phyloP scores from a whole-genome alignment of 352 stramenopile species.

The Phytopythium helicoides region DNA sequence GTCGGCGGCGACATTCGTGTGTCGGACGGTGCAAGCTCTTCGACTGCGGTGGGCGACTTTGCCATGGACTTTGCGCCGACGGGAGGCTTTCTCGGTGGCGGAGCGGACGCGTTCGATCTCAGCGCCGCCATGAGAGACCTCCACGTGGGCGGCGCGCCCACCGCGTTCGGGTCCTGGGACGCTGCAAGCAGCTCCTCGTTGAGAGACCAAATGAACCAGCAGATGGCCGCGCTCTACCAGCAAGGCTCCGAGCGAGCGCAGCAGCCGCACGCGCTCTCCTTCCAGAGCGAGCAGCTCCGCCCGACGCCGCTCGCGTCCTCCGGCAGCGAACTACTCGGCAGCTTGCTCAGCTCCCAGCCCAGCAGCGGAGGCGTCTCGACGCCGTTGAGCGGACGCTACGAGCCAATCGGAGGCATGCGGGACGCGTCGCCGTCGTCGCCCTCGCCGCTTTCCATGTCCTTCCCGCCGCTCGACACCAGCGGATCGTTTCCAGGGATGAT shows the following conservation, averaged over 20 bases:
- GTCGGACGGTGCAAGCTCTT: too few species aligned
- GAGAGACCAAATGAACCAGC: constrained; percentile 75
- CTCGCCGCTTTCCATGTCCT: constrained; percentile 1
- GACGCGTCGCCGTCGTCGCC: background rate
- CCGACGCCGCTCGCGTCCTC: too few species aligned
- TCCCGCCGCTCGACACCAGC: constrained; percentile 3
- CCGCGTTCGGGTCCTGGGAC: constrained; percentile 14
- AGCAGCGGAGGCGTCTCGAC: background rate
- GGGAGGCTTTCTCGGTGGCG: constrained; percentile 9
- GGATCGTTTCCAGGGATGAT: too few species aligned
- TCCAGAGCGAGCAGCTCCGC: too few species aligned
- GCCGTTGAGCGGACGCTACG: constrained; percentile 12
- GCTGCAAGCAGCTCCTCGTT: constrained; percentile 29
- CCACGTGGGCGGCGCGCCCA: constrained; percentile 16
- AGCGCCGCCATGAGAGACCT: constrained; percentile 45
- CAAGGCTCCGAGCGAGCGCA: too few species aligned
- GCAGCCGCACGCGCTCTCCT: too few species aligned
- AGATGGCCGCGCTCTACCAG: too few species aligned
- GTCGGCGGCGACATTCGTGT: too few species aligned
- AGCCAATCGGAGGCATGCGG: constrained; percentile 1
- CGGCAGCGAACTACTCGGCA: too few species aligned
- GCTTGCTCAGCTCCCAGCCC: constrained; percentile 28
- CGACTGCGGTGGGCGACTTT: too few species aligned
- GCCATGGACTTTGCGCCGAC: constrained; percentile 3
- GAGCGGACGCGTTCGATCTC: constrained; percentile 27